Evolutionary conservation across 768 basidiomycete species (phyloP), one percentile per base, ranked within the genome.

Genomic region (Mycena latifolia): DNA sequence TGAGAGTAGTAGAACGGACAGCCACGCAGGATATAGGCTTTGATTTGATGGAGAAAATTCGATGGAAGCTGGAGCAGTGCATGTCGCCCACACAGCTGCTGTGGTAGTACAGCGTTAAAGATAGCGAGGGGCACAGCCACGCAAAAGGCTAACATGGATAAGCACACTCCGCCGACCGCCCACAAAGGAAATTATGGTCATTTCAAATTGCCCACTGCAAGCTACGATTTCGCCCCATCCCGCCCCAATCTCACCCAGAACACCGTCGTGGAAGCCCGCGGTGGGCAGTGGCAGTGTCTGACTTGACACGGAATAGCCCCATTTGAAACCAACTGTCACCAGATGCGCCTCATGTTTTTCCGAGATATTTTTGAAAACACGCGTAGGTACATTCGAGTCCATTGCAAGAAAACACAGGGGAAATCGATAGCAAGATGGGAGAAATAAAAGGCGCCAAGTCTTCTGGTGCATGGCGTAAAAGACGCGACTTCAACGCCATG

Each of bases 171-270:
- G 35, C 55, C 55, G 11, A 28, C 20, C 18, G 46, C 62, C 48
- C n/a, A 45, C n/a, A 56, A 63, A 24, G 62, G 62, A 55, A 63
- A 52, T 50, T 50, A 18, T 29, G 27, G 15, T 28, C 4, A 50
- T 10, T 18, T 9, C 17, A 39, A 18, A 39, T 15, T 17, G 37
- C 37, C 8, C 37, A 18, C 8, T 18, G 31, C 31, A 11, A 33
- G 31, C 31, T 11, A 33, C 6, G 11, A 45, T 10, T n/a, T n/a
- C 18, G 20, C 7, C n/a, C n/a, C n/a, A n/a, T n/a, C n/a, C n/a
- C n/a, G n/a, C n/a, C n/a, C n/a, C n/a, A n/a, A n/a, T n/a, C n/a
- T n/a, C n/a, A n/a, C n/a, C n/a, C n/a, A n/a, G n/a, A n/a, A n/a
- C n/a, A n/a, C n/a, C n/a, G n/a, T n/a, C n/a, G n/a, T n/a, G n/a